phyloP scores from a whole-genome alignment of 2,329 filamentous ascomycete species.

The Tolypocladium album region DNA sequence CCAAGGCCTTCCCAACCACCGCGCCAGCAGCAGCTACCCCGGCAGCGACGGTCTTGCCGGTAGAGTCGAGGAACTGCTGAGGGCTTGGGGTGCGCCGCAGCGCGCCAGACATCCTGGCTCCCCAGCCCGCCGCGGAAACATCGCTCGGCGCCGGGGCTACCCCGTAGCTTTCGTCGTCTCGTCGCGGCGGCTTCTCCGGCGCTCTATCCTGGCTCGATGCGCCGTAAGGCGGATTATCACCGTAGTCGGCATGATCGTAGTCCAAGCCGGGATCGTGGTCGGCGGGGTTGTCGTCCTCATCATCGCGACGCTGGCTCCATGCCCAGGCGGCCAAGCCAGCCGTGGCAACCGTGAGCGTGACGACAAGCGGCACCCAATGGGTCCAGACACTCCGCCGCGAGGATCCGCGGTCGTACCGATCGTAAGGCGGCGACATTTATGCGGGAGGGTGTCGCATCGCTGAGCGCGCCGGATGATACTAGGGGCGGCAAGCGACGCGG shows the following conservation, averaged over 20 bases:
- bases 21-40: conserved; percentile 76
- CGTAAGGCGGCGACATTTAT: conserved; percentile 52
- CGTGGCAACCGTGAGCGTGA: conserved; percentile 82
- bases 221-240: conserved; percentile 40
- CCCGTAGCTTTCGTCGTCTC: conserved; percentile 32
- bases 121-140: conserved; percentile 43
- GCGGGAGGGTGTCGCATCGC: conserved; percentile 23
- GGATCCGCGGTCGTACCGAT: conserved; percentile 44
- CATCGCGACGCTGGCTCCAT: conserved; percentile 77
- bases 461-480: conserved; percentile 4
- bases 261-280: conserved; percentile 41
- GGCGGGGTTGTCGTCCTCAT: conserved; percentile 56
- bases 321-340: conserved; percentile 83
- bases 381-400: conserved; percentile 55
- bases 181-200: conserved; percentile 25
- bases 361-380: conserved; percentile 81
- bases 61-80: conserved; percentile 77
- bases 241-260: conserved; percentile 38
- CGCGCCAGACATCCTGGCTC: conserved; percentile 69
- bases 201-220: conserved; percentile 24
- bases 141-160: conserved; percentile 17
- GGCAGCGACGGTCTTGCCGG: conserved; percentile 69
- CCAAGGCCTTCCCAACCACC: conserved; percentile 70
- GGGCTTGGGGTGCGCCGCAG: conserved; percentile 76
- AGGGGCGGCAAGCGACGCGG: conserved; percentile 2